Percentiles rank a stretch among this genome's conserved stretches.
Conservation (phyloP, 768 basidiomycete species). For the Lactarius hatsudake region DNA sequence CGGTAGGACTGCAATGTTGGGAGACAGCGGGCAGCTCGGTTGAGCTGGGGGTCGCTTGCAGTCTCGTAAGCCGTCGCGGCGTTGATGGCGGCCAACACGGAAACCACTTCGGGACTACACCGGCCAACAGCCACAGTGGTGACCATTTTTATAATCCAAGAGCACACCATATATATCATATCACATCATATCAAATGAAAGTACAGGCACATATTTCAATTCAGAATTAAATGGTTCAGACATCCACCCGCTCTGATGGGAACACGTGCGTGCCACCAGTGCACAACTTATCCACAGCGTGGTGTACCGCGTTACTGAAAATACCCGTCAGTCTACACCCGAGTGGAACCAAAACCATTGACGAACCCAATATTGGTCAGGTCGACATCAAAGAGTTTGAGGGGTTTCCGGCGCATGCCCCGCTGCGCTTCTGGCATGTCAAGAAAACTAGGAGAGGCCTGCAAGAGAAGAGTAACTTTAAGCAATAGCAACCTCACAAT, state of each 20-base stretch:
- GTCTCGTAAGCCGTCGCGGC: constrained; percentile 26
- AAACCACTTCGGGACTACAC: constrained; percentile 9
- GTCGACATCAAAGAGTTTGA: neutral
- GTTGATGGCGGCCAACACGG: constrained; percentile 27
- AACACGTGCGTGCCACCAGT: constrained; percentile 10
- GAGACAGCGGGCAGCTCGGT: constrained; percentile 25
- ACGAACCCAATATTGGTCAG: constrained; percentile 12
- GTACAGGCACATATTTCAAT: neutral
- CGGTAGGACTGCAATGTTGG: constrained; percentile 10
- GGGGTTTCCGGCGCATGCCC: neutral
- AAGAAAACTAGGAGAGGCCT: constrained; percentile 20
- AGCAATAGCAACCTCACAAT: neutral
- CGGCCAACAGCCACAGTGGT: constrained; percentile 12
- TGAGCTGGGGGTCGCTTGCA: constrained; percentile 26
- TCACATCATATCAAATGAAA: neutral
- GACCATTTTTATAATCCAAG: neutral
- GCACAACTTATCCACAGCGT: neutral
- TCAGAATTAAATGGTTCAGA: neutral
- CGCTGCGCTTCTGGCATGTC: constrained; percentile 13
- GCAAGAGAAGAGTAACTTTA: neutral
- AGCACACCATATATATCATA: neutral
- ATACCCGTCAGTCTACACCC: neutral
- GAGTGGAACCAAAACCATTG: neutral
- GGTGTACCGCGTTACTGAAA: constrained; percentile 5
- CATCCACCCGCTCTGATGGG: neutral